Base-by-base conservation (phyloP, 352 stramenopile species). In the Globisporangium megalacanthum region DNA sequence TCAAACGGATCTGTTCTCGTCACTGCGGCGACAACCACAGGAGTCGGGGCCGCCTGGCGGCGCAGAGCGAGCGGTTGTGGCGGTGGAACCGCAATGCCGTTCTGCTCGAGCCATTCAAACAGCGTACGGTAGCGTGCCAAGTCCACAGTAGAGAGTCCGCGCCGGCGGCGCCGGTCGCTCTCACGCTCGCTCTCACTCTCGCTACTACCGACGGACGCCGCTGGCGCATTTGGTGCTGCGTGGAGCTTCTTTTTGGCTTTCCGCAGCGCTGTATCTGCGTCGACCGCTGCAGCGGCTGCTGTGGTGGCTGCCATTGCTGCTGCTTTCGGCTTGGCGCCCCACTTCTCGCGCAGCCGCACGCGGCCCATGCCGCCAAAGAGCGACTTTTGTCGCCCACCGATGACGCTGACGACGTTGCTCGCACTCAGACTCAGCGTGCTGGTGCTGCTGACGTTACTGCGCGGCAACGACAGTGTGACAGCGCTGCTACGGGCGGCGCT, bases 101-200 rank as follows among this genome's bases (percentile, higher is more conserved):
- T 73, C 7, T 65, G 56, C 46, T 72, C 62, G 25, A 84, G 58
- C 74, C 74, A 84, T 1, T 57, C 50, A 17, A 67, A 73, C 37
- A 83, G 75, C 2, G 66, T 73, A 15, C 71, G 64, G 42, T 76
- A 83, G 33, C 70, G 69, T 39, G 79, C 74, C 66, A 81, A 64
- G 52, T 79, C 70, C 51, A 76, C 60, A 1, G 61, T 44, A 1
- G 69, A 69, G 5, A 79, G 60, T 15, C 62, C 31, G 11, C 53
- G 61, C 2, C 48, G 37, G 20, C 47, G 46, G 6, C 25, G 19
- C 36, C 39, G 50, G 11, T 58, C 58, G 33, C 22, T 11, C 35
- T 59, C 58, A 5, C 58, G 51, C 42, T 60, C 56, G 47, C 36
- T 60, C 37, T 61, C 52, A 25, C 45, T 72, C 31, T 69, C 58